phyloP scores from a whole-genome alignment of 2,329 filamentous ascomycete genomes.

The Sporothrix brunneoviolacea region DNA sequence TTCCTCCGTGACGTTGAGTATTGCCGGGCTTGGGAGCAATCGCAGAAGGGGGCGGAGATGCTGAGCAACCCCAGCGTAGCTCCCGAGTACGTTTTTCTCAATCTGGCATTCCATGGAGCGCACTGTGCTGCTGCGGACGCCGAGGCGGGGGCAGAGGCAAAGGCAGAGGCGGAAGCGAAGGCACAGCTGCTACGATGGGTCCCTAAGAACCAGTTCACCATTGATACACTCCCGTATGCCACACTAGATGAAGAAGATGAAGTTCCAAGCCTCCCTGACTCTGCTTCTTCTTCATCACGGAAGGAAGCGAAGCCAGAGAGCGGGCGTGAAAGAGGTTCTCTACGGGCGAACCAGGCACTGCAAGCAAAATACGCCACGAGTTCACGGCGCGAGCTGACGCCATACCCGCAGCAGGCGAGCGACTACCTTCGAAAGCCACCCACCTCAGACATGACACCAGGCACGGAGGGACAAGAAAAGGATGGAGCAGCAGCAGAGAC shows the following conservation, averaged over 20 bases:
- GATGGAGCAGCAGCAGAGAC: background rate
- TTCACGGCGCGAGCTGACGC: constrained; percentile 26
- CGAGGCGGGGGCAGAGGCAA: constrained; percentile 14
- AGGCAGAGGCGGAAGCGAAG: constrained; percentile 9
- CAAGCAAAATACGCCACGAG: constrained; percentile 24
- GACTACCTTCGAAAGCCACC: constrained; percentile 33
- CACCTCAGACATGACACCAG: no score
- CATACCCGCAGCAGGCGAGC: constrained; percentile 26
- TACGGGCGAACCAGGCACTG: constrained; percentile 4
- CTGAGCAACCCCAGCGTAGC: constrained; percentile 28
- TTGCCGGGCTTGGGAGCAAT: constrained; percentile 42
- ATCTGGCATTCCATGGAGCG: constrained; percentile 21
- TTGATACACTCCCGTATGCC: constrained; percentile 37
- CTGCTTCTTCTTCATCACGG: background rate
- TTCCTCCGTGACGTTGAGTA: constrained; percentile 31
- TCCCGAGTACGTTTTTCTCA: constrained; percentile 34
- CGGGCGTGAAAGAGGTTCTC: background rate
- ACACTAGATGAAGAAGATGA: constrained; percentile 20
- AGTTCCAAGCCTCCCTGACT: background rate
- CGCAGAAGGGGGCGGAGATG: constrained; percentile 27
- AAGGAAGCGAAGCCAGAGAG: background rate
- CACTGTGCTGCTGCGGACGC: constrained; percentile 12
- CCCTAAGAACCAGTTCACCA: constrained; percentile 32
- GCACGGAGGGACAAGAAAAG: no score
- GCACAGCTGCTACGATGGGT: constrained; percentile 29